Evolutionary conservation across 2,329 filamentous ascomycete species (phyloP).

Genomic region (Colletotrichum theobromicola): DNA sequence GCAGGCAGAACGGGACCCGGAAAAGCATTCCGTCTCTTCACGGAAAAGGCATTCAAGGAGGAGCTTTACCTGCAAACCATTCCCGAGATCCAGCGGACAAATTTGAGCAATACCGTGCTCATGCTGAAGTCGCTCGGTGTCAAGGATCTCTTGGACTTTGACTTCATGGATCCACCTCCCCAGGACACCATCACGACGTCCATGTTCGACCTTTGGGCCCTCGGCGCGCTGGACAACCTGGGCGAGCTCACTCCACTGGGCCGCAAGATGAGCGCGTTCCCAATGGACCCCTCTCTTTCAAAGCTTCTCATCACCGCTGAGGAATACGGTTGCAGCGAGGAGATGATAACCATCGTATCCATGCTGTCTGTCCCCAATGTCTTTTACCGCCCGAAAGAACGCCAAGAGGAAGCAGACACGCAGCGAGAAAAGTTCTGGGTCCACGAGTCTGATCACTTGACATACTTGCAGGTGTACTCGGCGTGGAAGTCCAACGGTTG

Average conservation of each 20-base stretch:
- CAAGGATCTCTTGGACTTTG: constrained; percentile 92
- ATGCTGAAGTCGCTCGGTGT: constrained; percentile 94
- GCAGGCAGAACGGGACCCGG: constrained; percentile 94
- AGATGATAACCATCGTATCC: constrained; percentile 97
- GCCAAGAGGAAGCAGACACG: constrained; percentile 93
- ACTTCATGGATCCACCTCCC: constrained; percentile 98
- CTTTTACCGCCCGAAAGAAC: constrained; percentile 96
- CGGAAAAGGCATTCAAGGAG: constrained; percentile 92
- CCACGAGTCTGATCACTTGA: constrained; percentile 95
- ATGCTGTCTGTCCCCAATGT: constrained; percentile 98
- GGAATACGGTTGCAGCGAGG: constrained; percentile 91
- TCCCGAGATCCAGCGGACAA: constrained; percentile 96
- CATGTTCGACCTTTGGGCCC: constrained; percentile 95
- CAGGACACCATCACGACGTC: constrained; percentile 98
- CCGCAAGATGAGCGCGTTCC: constrained; percentile 93
- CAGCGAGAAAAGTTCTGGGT: constrained; percentile 98
- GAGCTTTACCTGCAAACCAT: constrained; percentile 97
- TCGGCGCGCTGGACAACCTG: constrained; percentile 91
- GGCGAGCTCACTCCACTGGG: constrained; percentile 90
- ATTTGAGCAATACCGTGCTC: constrained; percentile 92
- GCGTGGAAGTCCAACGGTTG: constrained; percentile 94
- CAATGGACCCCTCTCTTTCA: constrained; percentile 95
- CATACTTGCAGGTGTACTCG: constrained; percentile 91
- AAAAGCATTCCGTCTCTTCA: constrained; percentile 93
- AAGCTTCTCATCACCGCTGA: constrained; percentile 93